Percentiles rank a stretch among this genome's conserved stretches.
Conservation (phyloP, 257 asterid species). For the Primulina tabacum region DNA sequence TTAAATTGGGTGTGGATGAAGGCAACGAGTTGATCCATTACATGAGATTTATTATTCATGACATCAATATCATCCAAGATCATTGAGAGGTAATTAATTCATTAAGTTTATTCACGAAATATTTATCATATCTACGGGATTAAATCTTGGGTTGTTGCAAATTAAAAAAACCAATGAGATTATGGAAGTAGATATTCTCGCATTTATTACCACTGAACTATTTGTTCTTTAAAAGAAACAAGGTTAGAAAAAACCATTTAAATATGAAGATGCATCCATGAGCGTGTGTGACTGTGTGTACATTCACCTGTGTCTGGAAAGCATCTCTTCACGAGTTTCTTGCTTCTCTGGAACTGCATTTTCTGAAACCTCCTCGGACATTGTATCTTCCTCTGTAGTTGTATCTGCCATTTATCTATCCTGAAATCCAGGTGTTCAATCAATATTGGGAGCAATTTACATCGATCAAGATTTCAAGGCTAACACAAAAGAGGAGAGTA, state of each 20-base stretch:
- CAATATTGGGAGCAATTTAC: neutral
- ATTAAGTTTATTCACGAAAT: too few species aligned
- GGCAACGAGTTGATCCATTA: neutral
- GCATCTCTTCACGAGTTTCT: conserved; percentile 65
- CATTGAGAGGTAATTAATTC: neutral
- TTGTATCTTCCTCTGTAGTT: conserved; percentile 35
- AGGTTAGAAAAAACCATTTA: neutral
- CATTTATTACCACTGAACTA: neutral
- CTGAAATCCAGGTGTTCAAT: conserved; percentile 24
- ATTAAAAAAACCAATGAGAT: neutral
- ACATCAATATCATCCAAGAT: neutral
- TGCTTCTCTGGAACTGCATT: conserved; percentile 32
- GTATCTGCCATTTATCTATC: conserved; percentile 44
- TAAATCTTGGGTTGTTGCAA: too few species aligned
- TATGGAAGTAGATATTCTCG: neutral
- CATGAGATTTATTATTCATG: neutral
- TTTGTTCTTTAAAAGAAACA: neutral
- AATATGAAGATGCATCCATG: neutral
- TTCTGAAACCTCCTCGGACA: conserved; percentile 38
- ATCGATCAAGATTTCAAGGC: neutral
- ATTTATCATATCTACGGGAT: too few species aligned
- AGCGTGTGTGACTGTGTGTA: neutral
- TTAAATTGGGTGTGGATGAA: neutral
- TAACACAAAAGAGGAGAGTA: neutral
- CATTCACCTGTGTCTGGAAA: conserved; percentile 45